Conservation (phyloP, 169 alveolate species). For the Eimeria falciformis region DNA sequence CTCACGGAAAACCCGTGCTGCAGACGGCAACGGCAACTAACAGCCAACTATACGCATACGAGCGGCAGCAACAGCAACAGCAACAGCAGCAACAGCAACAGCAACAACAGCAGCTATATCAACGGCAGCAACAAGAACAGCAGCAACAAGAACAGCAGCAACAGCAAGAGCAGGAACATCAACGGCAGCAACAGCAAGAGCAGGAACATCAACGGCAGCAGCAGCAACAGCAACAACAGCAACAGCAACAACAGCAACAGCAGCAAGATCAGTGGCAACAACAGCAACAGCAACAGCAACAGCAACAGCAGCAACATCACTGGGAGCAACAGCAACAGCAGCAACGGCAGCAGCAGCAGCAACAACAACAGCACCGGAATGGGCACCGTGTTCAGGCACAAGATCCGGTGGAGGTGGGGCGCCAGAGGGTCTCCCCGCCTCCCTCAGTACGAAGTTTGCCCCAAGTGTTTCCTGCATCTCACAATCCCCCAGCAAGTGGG, state of each 20-base stretch:
- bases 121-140: neutral
- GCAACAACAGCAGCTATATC: neutral
- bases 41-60: neutral
- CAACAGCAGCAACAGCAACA: conserved; percentile 2
- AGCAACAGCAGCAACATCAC: neutral
- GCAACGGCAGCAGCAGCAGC: conserved; percentile 10
- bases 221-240: neutral
- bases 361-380: no score
- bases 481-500: no score
- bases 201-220: neutral
- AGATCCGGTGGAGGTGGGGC: no score
- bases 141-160: neutral
- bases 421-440: no score
- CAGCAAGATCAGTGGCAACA: neutral
- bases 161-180: no score
- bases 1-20: neutral
- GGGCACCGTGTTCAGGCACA: no score
- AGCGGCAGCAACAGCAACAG: neutral
- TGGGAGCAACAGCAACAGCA: neutral
- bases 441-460: no score
- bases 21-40: neutral
- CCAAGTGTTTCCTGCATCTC: no score
- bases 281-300: neutral
- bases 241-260: neutral
- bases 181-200: conserved; percentile 1